Conservation (phyloP, 2,329 filamentous ascomycete species). For the Aspergillus sp. region DNA sequence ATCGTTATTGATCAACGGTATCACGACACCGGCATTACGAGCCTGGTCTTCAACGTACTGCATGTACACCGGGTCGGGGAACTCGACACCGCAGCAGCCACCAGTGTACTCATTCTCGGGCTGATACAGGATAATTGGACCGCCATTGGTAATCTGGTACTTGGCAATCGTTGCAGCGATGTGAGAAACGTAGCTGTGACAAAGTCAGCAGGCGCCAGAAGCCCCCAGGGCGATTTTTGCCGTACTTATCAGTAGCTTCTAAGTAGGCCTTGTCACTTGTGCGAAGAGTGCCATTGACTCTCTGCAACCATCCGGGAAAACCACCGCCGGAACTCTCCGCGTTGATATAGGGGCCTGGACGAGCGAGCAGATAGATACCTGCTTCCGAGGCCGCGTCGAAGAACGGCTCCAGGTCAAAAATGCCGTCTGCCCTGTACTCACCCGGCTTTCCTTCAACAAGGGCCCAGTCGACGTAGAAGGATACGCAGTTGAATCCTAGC, state of each 20-base stretch:
- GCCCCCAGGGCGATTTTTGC: too few species aligned
- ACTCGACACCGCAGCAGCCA: constrained; percentile 52
- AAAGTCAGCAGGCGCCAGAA: constrained; percentile 11
- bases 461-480: constrained; percentile 79
- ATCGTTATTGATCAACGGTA: constrained; percentile 77
- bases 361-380: constrained; percentile 75
- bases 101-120: constrained; percentile 79
- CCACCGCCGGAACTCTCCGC: constrained; percentile 76
- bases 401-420: constrained; percentile 73
- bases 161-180: constrained; percentile 69
- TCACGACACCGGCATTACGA: constrained; percentile 67
- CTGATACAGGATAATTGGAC: constrained; percentile 76
- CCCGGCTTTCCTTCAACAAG: constrained; percentile 73
- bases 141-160: constrained; percentile 79
- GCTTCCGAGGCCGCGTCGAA: constrained; percentile 72
- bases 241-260: constrained; percentile 65
- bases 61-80: constrained; percentile 70
- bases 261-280: constrained; percentile 65
- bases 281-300: constrained; percentile 65
- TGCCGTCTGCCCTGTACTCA: constrained; percentile 67
- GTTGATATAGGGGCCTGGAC: constrained; percentile 75
- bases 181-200: constrained; percentile 58
- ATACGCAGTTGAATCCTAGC: constrained; percentile 76
- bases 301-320: constrained; percentile 77
- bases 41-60: constrained; percentile 70